phyloP scores from a whole-genome alignment of 2,329 filamentous ascomycete genomes.

The Microsporum ferrugineum region DNA sequence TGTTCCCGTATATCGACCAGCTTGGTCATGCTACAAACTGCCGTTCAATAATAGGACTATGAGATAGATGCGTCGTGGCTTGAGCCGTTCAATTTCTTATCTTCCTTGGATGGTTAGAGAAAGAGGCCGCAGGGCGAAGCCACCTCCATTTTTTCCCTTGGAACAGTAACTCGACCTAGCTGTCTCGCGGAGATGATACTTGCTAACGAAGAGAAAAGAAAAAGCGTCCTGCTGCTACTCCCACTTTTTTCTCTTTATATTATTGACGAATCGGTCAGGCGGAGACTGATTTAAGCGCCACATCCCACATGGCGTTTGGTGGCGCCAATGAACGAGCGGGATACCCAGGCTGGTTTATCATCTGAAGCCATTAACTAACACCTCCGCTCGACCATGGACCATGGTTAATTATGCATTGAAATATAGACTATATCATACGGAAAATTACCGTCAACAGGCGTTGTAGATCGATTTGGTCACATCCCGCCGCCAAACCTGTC shows the following conservation, averaged over 20 bases:
- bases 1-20: too few relatives aligned
- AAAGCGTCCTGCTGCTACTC: background rate
- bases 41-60: too few relatives aligned
- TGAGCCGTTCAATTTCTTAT: background rate
- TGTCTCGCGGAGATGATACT: too few relatives aligned
- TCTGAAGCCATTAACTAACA: background rate
- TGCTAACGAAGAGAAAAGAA: too few relatives aligned
- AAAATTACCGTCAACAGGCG: background rate
- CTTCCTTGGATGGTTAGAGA: background rate
- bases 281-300: background rate
- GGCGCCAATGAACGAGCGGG: background rate
- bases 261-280: too few relatives aligned
- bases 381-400: too few relatives aligned
- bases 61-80: background rate
- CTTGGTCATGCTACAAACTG: too few relatives aligned
- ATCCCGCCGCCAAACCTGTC: background rate
- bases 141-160: too few relatives aligned
- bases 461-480: background rate
- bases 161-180: too few relatives aligned
- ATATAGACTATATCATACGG: background rate
- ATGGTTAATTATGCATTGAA: background rate
- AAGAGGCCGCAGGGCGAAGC: too few relatives aligned
- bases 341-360: background rate
- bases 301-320: background rate
- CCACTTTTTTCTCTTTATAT: background rate